Evolutionary conservation across 768 basidiomycete species (phyloP).

Genomic region (Suillus paluster): DNA sequence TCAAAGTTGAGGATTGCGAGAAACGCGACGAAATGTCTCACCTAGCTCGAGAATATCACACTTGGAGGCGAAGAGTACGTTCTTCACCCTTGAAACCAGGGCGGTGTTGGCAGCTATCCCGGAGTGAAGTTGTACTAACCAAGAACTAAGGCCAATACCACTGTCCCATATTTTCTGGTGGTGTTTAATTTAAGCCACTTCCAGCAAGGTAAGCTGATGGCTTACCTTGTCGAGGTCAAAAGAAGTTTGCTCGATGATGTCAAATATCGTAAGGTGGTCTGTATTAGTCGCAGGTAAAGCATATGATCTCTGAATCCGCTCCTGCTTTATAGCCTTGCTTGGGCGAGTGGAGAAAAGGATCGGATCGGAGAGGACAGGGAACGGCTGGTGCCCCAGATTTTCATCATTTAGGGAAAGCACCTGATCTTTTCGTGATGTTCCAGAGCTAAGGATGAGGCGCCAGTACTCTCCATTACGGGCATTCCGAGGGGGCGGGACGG

Average conservation of each 20-base stretch:
- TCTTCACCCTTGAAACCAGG: slow-evolving; percentile 27
- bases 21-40: slow-evolving; percentile 28
- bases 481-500: slow-evolving; percentile 63
- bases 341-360: slow-evolving; percentile 47
- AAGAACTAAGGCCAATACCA: slow-evolving; percentile 83
- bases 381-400: slow-evolving; percentile 48
- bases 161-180: slow-evolving; percentile 96
- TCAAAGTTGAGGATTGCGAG: background rate
- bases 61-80: slow-evolving; percentile 45
- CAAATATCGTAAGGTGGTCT: slow-evolving; percentile 40
- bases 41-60: slow-evolving; percentile 71
- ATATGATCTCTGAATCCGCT: slow-evolving; percentile 65
- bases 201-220: background rate
- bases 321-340: slow-evolving; percentile 57
- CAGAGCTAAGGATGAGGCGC: slow-evolving; percentile 62
- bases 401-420: slow-evolving; percentile 48
- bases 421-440: slow-evolving; percentile 30
- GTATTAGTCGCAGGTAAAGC: slow-evolving; percentile 31
- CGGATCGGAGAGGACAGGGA: slow-evolving; percentile 74
- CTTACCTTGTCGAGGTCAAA: slow-evolving; percentile 93
- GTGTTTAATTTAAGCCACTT: background rate
- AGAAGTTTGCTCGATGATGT: slow-evolving; percentile 78
- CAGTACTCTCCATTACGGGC: slow-evolving; percentile 61
- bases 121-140: slow-evolving; percentile 55
- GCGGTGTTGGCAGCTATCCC: slow-evolving; percentile 1